Conservation (phyloP, 331 rosid genomes). For the Quercus lobata region DNA sequence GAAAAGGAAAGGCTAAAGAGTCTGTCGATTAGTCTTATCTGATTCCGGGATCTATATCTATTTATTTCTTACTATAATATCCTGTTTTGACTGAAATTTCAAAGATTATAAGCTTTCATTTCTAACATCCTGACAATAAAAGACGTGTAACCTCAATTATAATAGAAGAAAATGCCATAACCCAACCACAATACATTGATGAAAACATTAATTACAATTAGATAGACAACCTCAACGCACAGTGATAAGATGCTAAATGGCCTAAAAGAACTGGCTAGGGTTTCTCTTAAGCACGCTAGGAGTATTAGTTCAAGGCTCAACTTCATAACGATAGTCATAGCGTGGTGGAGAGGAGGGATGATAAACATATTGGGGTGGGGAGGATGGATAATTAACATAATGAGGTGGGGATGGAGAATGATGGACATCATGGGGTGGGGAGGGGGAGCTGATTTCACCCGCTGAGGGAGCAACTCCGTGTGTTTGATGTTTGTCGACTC, state of each 20-base stretch:
- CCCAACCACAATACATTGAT: neutral
- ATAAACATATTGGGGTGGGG: constrained; percentile 34
- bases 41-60: too few species aligned
- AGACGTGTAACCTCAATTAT: neutral
- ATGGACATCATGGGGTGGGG: constrained; percentile 26
- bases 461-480: constrained; percentile 26
- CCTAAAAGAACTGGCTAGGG: constrained; percentile 6
- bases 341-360: constrained; percentile 27
- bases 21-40: too few species aligned
- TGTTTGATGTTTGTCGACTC: constrained; percentile 70
- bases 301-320: constrained; percentile 29
- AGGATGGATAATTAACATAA: constrained; percentile 32
- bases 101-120: neutral
- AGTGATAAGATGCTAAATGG: neutral
- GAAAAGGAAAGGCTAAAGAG: too few species aligned
- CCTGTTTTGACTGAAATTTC: neutral
- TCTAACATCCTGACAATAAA: neutral
- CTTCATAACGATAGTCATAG: constrained; percentile 44
- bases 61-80: too few species aligned
- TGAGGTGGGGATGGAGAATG: constrained; percentile 37
- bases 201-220: neutral
- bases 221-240: neutral
- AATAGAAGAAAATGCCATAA: neutral
- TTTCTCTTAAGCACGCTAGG: neutral
- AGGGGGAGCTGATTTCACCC: constrained; percentile 51